Evolutionary conservation across 257 asterid genomes (phyloP), one percentile per base, ranked within the genome.

Genomic region (Marsdenia floribunda): DNA sequence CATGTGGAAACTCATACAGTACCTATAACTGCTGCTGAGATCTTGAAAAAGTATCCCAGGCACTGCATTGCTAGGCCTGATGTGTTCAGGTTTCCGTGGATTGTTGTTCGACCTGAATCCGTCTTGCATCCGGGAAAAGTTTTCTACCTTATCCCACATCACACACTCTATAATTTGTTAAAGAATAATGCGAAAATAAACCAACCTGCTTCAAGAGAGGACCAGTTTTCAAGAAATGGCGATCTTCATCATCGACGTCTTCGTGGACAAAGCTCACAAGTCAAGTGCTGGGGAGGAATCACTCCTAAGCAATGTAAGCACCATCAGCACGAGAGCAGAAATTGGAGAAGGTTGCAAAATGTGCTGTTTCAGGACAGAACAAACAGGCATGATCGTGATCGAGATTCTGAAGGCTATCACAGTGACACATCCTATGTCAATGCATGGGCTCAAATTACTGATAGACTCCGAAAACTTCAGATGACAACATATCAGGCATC

Each of bases 1-100:
- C 81, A 71, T 35, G 78, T 84, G 6, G 92, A 86, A 75, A 71
- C 76, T 37, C 84, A 84, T 67, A 68, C 14, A 52, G 61, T 84
- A 68, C 91, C 96, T 12, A 59, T 87, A 77, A 73, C 84, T 3
- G 93, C 97, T 0, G 79, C 86, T 10, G 86, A 83, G 73, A 74
- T 91, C 77, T 82, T 84, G 86, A 75, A 52, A 19, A 84, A 85
- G 83, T 84, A 87, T 74, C 91, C 89, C 18, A 78, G 85, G n/a
- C 85, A 88, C 74, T 87, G 91, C 67, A 61, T 90, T 35, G 82
- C 96, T 9, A 75, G 96, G 79, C 93, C 96, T 14, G 97, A 92
- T 68, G 86, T 90, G 47, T 89, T 90, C 70, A 81, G 84, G 77
- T 84, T 59, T 67, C 92, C 93, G 0, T 83, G 90, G 89, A 79